phyloP scores from a whole-genome alignment of 2,329 filamentous ascomycete species.

The Elsinoe fawcettii region DNA sequence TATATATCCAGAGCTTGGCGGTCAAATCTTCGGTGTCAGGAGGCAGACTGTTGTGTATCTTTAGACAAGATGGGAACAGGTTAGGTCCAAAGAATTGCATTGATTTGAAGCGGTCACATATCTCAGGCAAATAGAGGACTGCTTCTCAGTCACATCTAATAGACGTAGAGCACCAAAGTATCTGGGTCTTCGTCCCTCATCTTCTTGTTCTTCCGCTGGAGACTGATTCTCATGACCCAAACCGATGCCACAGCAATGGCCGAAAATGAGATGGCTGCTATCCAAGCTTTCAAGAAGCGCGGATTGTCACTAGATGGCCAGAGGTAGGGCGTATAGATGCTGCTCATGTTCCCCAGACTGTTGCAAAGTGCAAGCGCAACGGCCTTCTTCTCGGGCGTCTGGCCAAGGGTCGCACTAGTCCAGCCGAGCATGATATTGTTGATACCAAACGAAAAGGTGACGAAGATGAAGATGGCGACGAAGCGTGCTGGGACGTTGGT shows the following conservation, averaged over 20 bases:
- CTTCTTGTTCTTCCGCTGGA: conserved; percentile 23
- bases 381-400: conserved; percentile 11
- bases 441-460: conserved; percentile 11
- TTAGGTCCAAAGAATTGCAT: too few species aligned
- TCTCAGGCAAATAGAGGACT: too few species aligned
- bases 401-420: conserved; percentile 4
- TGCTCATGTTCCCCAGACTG: conserved; percentile 9
- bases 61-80: too few species aligned
- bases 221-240: conserved; percentile 22
- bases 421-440: conserved; percentile 13
- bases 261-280: conserved; percentile 26
- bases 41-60: too few species aligned
- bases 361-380: conserved; percentile 9
- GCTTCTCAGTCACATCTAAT: background rate
- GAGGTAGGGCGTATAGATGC: conserved; percentile 32
- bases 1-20: too few species aligned
- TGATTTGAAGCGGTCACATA: too few species aligned
- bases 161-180: conserved; percentile 14
- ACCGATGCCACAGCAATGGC: conserved; percentile 24
- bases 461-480: conserved; percentile 12
- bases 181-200: conserved; percentile 19
- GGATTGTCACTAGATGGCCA: conserved; percentile 27
- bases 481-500: conserved; percentile 20
- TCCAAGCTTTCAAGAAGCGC: conserved; percentile 29
- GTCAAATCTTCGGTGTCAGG: too few species aligned